Evolutionary conservation across 2,329 filamentous ascomycete species (phyloP), one percentile per base, ranked within the genome.

Genomic region (Monosporascus sp.): DNA sequence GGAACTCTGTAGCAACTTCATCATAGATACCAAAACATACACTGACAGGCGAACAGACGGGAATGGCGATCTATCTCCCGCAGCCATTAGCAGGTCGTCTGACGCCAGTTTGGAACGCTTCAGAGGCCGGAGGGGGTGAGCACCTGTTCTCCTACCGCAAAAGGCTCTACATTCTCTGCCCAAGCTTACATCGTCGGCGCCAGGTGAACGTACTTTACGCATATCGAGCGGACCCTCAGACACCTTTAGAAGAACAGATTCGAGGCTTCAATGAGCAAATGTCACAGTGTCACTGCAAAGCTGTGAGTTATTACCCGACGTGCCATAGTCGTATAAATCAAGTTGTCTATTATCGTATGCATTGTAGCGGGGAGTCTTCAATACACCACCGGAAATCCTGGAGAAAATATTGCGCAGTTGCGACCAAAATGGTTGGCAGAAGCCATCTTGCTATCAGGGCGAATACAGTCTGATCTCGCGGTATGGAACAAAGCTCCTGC

Each of bases 371-470:
- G 72, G 72, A 1, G 60, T 76, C 0, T 72, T 71, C 16, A 75
- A 75, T 52, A 65, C 69, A 17, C 53, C 65, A 0, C 59, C 65
- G 0, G 53, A 61, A 4, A 59, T 65, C 19, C 61, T 74, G 1
- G 55, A 67, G 49, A 53, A 66, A 19, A 67, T 67, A 26, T 54
- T 73, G 27, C 56, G 60, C 5, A 56, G 72, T 17, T 70, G 67
- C 56, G 69, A 71, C 20, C 45, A 62, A 43, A 63, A 71, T 3
- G 61, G 59, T 37, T 72, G 66, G 60, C 54, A 60, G n/a, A 71
- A 73, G 49, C 73, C 72, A 63, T 56, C 6, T 69, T 69, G 66
- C 51, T 76, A 75, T 49, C 72, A 76, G 46, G 72, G 71, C 31
- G 64, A 67, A 14, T 75, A 75, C 56, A 73, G 66, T 52, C 53